Conservation (phyloP, 257 asterid species). For the Scutellaria minor region DNA sequence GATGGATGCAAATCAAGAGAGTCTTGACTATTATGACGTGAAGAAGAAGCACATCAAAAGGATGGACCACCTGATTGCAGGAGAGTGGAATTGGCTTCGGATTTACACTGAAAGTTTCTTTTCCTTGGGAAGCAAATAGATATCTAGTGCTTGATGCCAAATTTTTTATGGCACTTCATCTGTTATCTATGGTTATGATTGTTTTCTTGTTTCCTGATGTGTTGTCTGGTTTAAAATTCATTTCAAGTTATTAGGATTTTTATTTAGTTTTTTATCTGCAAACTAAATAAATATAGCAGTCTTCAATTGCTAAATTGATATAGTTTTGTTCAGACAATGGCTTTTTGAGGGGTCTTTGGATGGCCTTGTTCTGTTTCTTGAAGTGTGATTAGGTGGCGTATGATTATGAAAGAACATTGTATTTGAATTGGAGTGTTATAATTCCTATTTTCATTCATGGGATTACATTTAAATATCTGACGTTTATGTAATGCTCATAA, state of each 20-base stretch:
- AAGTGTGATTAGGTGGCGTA: slow-evolving; percentile 30
- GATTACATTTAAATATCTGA: not conserved
- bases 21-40: slow-evolving; percentile 56
- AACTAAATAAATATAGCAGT: slow-evolving; percentile 22
- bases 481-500: not conserved
- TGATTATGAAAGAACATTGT: slow-evolving; percentile 27
- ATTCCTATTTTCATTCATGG: slow-evolving; percentile 2
- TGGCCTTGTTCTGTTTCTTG: slow-evolving; percentile 14
- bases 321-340: slow-evolving; percentile 31
- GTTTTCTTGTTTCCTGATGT: slow-evolving; percentile 12
- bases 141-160: slow-evolving; percentile 40
- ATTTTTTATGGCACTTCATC: slow-evolving; percentile 40
- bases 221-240: slow-evolving; percentile 30
- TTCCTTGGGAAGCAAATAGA: slow-evolving; percentile 45
- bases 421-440: slow-evolving; percentile 34
- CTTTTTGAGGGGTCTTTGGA: slow-evolving; percentile 37
- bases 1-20: slow-evolving; percentile 59
- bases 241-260: slow-evolving; percentile 6
- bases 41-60: slow-evolving; percentile 50
- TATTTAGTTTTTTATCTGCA: slow-evolving; percentile 20
- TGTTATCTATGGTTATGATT: not conserved
- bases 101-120: slow-evolving; percentile 59
- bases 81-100: slow-evolving; percentile 62
- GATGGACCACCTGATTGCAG: slow-evolving; percentile 58
- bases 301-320: slow-evolving; percentile 20